phyloP scores from a whole-genome alignment of 208 protist genomes.

The Phytomonas francai region DNA sequence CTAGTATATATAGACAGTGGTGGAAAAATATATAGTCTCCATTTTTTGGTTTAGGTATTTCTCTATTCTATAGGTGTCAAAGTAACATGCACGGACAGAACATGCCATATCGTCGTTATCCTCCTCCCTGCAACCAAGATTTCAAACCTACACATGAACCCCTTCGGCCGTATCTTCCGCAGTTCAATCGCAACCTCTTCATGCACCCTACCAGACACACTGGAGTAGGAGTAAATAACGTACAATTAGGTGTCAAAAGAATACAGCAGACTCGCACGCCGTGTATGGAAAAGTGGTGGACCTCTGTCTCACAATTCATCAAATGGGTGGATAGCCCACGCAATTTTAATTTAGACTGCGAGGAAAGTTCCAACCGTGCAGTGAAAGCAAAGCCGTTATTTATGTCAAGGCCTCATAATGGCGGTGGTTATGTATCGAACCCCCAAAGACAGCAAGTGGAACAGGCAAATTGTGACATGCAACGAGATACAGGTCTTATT shows the following conservation, averaged over 20 bases:
- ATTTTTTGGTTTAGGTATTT: not conserved
- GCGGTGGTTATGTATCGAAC: not conserved
- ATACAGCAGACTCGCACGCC: slow-evolving; percentile 19
- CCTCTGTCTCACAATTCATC: slow-evolving; percentile 22
- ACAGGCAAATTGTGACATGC: not conserved
- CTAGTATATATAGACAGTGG: slow-evolving; percentile 2
- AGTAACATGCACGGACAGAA: not conserved
- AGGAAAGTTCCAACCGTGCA: slow-evolving; percentile 11
- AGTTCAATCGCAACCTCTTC: not conserved
- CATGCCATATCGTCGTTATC: not conserved
- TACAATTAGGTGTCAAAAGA: not conserved
- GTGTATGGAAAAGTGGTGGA: slow-evolving; percentile 33
- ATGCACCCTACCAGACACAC: not conserved
- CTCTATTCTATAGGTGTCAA: not conserved
- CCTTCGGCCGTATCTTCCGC: not conserved
- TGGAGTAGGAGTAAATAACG: not conserved
- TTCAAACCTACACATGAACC: not conserved
- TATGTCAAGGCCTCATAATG: not conserved
- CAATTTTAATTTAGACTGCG: slow-evolving; percentile 27
- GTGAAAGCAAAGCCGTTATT: not conserved
- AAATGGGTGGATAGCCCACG: slow-evolving; percentile 25
- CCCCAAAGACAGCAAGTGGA: not conserved
- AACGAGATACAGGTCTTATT: not conserved
- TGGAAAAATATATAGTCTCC: not conserved
- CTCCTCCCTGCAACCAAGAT: not conserved